A percentile compares a stretch with the other conserved stretches of the same genome.
phyloP scores from a whole-genome alignment of 2,329 filamentous ascomycete species.

The Neonectria magnoliae region DNA sequence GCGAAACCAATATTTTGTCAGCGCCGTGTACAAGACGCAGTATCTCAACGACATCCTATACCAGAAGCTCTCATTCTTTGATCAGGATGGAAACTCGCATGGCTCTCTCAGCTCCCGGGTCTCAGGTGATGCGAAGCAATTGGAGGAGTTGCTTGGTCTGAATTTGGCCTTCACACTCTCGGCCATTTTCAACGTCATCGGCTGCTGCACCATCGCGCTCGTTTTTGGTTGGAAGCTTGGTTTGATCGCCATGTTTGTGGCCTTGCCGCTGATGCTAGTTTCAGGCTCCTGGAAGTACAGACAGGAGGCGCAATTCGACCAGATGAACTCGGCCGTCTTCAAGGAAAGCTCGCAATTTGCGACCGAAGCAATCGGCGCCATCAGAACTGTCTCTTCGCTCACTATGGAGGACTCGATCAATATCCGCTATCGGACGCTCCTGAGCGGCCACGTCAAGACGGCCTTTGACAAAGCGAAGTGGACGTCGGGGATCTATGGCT shows the following conservation, averaged over 20 bases:
- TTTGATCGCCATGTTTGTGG: slow-evolving; percentile 49
- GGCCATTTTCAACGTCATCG: slow-evolving; percentile 44
- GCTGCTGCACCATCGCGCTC: slow-evolving; percentile 44
- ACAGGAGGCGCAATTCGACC: slow-evolving; percentile 64
- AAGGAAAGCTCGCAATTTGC: slow-evolving; percentile 70
- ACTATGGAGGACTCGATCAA: slow-evolving; percentile 68
- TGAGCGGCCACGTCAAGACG: slow-evolving; percentile 47
- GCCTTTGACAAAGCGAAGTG: slow-evolving; percentile 46
- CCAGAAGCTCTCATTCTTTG: slow-evolving; percentile 45
- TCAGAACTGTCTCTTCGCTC: slow-evolving; percentile 69
- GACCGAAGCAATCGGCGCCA: slow-evolving; percentile 69
- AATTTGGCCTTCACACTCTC: slow-evolving; percentile 45
- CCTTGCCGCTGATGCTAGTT: slow-evolving; percentile 47
- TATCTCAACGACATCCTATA: slow-evolving; percentile 45
- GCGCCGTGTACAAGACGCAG: slow-evolving; percentile 39
- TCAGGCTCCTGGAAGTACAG: slow-evolving; percentile 50
- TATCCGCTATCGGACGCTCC: slow-evolving; percentile 47
- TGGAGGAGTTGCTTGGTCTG: slow-evolving; percentile 47
- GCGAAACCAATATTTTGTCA: slow-evolving; percentile 26
- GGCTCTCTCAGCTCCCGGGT: slow-evolving; percentile 42
- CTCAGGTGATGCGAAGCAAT: slow-evolving; percentile 44
- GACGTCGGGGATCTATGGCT: slow-evolving; percentile 47
- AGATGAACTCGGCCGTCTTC: slow-evolving; percentile 67
- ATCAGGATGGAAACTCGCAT: slow-evolving; percentile 43
- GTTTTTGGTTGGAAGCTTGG: slow-evolving; percentile 51